Conservation (phyloP, 1,139 yeast species). For the Yamadazyma trypodendri region DNA sequence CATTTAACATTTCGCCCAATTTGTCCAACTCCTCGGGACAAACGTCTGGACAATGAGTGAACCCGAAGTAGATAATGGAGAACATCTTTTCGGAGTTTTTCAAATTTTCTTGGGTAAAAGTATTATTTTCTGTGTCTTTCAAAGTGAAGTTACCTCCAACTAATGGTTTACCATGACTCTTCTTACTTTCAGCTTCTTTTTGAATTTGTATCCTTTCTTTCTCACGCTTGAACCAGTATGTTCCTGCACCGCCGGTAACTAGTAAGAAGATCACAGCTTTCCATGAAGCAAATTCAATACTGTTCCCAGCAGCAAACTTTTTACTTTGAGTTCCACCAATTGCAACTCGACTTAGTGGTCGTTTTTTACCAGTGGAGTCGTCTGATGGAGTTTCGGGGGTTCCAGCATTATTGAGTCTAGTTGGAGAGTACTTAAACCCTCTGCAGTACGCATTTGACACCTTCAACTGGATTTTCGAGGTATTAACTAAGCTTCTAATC, state of each 20-base stretch:
- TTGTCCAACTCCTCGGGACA: slow-evolving; percentile 98
- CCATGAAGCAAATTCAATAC: slow-evolving; percentile 82
- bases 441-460: background rate
- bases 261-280: slow-evolving; percentile 70
- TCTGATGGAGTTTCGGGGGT: background rate
- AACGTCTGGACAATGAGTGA: slow-evolving; percentile 95
- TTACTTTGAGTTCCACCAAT: slow-evolving; percentile 38
- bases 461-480: background rate
- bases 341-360: slow-evolving; percentile 52
- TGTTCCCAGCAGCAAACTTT: slow-evolving; percentile 33
- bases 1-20: slow-evolving; percentile 73
- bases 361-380: slow-evolving; percentile 17
- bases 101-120: slow-evolving; percentile 74
- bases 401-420: background rate
- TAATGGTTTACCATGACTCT: slow-evolving; percentile 88
- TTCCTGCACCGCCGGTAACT: slow-evolving; percentile 66
- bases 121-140: slow-evolving; percentile 65
- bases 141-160: slow-evolving; percentile 88
- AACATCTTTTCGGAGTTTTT: slow-evolving; percentile 51
- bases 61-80: slow-evolving; percentile 85
- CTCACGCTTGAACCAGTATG: slow-evolving; percentile 68
- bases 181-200: slow-evolving; percentile 77
- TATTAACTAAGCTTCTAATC: slow-evolving; percentile 2
- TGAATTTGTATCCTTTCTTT: slow-evolving; percentile 72
- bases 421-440: background rate